These are phyloP conservation scores for Euphorbia pulcherrima DNA, from an alignment of 345 rosid genomes.

Conservation along the genomic window DNA sequence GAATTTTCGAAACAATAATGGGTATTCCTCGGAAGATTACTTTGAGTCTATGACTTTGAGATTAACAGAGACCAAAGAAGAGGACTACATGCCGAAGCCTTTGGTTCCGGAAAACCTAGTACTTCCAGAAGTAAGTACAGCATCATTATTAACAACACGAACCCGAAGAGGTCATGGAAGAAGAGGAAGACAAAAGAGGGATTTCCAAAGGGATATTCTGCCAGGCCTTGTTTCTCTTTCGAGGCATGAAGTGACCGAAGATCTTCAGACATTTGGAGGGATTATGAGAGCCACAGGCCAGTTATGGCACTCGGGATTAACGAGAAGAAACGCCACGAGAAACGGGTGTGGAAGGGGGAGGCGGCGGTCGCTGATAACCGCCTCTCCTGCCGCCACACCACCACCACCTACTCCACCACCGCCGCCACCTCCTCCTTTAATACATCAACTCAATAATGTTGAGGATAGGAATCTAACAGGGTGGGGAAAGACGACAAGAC, in stretches of 20 bases:
- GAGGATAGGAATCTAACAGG: constrained; percentile 74
- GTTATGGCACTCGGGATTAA: constrained; percentile 56
- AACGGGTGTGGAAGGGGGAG: constrained; percentile 70
- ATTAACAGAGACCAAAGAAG: constrained; percentile 56
- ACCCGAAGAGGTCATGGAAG: constrained; percentile 71
- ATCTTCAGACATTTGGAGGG: constrained; percentile 87
- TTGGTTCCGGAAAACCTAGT: constrained; percentile 52
- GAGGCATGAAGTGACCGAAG: constrained; percentile 86
- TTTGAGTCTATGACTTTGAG: constrained; percentile 79
- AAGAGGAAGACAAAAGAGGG: constrained; percentile 94
- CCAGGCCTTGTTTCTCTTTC: constrained; percentile 85
- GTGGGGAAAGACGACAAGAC: constrained; percentile 90
- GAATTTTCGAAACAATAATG: constrained; percentile 31
- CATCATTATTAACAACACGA: constrained; percentile 33
- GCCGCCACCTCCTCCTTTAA: constrained; percentile 36
- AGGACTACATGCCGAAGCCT: constrained; percentile 85
- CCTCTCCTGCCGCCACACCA: constrained; percentile 35
- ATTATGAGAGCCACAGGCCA: constrained; percentile 77
- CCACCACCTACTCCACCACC: constrained; percentile 26
- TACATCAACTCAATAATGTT: constrained; percentile 49
- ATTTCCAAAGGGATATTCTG: constrained; percentile 96
- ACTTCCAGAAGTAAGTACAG: constrained; percentile 43
- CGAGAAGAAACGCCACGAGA: constrained; percentile 70
- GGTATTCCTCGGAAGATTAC: constrained; percentile 54
- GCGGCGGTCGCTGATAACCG: constrained; percentile 37